Evolutionary conservation across 2,329 filamentous ascomycete species (phyloP), one percentile per base, ranked within the genome.

Genomic region (Gremmenia infestans): DNA sequence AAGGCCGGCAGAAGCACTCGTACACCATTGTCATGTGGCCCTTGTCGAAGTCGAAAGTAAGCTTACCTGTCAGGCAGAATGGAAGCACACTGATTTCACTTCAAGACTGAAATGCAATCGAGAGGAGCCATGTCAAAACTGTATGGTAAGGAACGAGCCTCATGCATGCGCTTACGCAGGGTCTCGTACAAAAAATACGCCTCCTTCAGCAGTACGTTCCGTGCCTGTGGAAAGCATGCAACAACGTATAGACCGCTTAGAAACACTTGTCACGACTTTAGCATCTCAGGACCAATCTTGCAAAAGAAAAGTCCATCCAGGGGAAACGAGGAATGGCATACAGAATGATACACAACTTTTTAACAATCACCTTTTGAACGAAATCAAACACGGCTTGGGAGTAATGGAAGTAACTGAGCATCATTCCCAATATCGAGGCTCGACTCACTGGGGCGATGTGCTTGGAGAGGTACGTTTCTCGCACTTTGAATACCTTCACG

Each of bases 61-160:
- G 50, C 23, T 32, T 9, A 45, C 12, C 50, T 45, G 15, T 19
- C 42, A 23, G 19, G 2, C 11, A n/a, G 8, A 23, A 17, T 43
- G n/a, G 1, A 8, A n/a, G 15, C 14, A 47, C 58, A 50, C 58
- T 49, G 14, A 35, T 22, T 47, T 43, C n/a, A 48, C 55, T 22
- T 14, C 28, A 28, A 83, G 79, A 66, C 81, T 93, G 72, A 96
- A 96, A 83, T 97, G 92, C 76, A 94, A 97, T 72, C 85, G 92
- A 67, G 84, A 82, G 60, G 84, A 91, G 60, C 92, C 92, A 48
- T 97, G 91, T 74, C 90, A 93, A 72, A 97, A 97, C 70, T 97
- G 92, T 72, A 85, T 88, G 56, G 96, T 95, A 73, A 85, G 91
- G 63, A 88, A 84, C 62, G 89, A 91, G 72, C 84, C 86, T 6